A percentile compares a stretch with the other conserved stretches of the same genome.
Evolutionary conservation across 495 filamentous ascomycete species (phyloP).

Genomic region (Rostrohypoxylon terebratum): DNA sequence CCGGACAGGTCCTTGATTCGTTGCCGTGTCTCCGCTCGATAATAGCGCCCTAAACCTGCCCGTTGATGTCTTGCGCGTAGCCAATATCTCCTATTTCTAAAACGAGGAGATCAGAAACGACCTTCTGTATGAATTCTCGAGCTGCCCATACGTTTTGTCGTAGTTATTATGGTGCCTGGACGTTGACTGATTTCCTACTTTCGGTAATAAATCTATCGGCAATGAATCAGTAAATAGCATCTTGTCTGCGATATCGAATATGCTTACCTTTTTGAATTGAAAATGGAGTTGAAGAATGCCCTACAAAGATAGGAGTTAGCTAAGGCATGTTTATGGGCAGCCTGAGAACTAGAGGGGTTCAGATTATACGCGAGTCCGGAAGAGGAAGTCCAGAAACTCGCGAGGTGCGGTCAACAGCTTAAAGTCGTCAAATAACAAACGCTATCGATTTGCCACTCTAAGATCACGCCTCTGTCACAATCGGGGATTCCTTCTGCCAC

Average conservation of each 20-base stretch:
- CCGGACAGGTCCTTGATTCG: conserved; percentile 18
- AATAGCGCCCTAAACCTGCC: background rate
- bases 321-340: conserved; percentile 20
- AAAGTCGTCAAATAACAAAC: conserved; percentile 21
- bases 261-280: conserved; percentile 85
- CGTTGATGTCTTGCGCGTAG: conserved; percentile 1
- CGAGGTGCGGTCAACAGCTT: conserved; percentile 37
- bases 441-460: conserved; percentile 25
- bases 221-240: conserved; percentile 53
- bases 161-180: background rate
- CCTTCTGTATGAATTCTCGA: conserved; percentile 12
- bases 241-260: background rate
- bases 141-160: background rate
- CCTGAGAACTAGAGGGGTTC: conserved; percentile 24
- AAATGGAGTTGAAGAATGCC: conserved; percentile 98
- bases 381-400: conserved; percentile 31
- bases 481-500: conserved; percentile 12
- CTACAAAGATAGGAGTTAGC: conserved; percentile 57
- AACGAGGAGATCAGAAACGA: background rate
- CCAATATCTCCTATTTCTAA: background rate
- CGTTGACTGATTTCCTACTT: conserved; percentile 60
- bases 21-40: conserved; percentile 1
- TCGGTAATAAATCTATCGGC: conserved; percentile 71
- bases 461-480: background rate
- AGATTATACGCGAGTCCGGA: conserved; percentile 23